These are phyloP conservation scores for Neofusicoccum sp. DNA, from an alignment of 2,329 filamentous ascomycete species.

Conservation along the genomic window DNA sequence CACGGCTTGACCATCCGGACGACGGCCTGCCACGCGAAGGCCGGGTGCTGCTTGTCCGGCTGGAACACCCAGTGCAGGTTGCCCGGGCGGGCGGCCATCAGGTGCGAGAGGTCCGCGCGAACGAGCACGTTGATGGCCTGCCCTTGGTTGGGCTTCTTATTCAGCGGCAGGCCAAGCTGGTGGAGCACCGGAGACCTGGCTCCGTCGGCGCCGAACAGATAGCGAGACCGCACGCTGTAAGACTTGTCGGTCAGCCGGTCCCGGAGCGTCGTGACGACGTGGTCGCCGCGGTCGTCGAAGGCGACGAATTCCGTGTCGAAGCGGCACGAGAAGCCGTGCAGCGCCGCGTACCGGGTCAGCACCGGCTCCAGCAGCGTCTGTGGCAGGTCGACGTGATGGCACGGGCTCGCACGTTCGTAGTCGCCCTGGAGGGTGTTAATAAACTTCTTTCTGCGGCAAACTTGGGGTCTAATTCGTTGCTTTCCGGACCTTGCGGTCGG, in stretches of 20 bases:
- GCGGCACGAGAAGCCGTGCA: constrained; percentile 43
- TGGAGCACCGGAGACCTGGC: constrained; percentile 50
- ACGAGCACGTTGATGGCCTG: constrained; percentile 55
- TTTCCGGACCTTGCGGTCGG: constrained; percentile 28
- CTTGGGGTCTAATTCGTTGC: background rate
- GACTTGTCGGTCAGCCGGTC: constrained; percentile 39
- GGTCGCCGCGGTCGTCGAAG: constrained; percentile 31
- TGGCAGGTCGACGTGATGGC: constrained; percentile 46
- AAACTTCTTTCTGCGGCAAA: constrained; percentile 14
- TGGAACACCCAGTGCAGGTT: constrained; percentile 65
- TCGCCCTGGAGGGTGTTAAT: constrained; percentile 32
- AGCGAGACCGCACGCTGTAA: constrained; percentile 56
- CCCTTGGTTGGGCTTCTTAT: constrained; percentile 50
- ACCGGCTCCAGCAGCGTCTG: constrained; percentile 50
- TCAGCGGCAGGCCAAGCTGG: constrained; percentile 52
- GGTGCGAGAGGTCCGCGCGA: constrained; percentile 54
- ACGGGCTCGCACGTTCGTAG: constrained; percentile 46
- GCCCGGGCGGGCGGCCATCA: constrained; percentile 54
- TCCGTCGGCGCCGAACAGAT: constrained; percentile 63
- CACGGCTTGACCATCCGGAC: constrained; percentile 66
- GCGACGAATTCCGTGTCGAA: constrained; percentile 43
- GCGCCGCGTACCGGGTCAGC: constrained; percentile 40
- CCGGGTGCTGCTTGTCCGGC: constrained; percentile 55
- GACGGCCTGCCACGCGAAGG: constrained; percentile 55
- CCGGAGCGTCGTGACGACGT: constrained; percentile 39